Base-by-base conservation (phyloP, 306 rosid species). In the Castanea sativa region DNA sequence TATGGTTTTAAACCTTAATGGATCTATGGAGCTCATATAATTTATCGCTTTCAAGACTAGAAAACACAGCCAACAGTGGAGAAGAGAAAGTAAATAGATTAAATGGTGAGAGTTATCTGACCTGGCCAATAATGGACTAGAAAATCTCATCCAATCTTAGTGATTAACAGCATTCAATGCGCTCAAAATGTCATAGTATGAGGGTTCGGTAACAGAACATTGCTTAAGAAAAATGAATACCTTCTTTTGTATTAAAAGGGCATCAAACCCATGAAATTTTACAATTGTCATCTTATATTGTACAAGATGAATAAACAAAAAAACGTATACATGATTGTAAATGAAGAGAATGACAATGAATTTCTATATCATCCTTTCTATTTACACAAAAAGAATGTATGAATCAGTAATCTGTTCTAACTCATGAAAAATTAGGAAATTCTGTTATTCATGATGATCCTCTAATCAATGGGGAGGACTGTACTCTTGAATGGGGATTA, bases 371-470 rank as follows among this genome's bases (percentile, higher is more conserved):
- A 52, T 85, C 83, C 82, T 88, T 80, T 83, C 87, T 91, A 83
- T 87, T 76, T 79, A 85, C 90, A 81, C 70, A 81, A 85, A 85
- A 87, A 85, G 87, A 89, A 91, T 84, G 73, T 83, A 88, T 60
- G 67, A 89, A 79, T 83, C 29, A 15, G 73, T 69, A 78, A 85
- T 75, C 80, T 84, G 75, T 71, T 78, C 77, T 56, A 6, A 56
- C 33, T 87, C 82, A 76, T 32, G 78, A 63, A 23, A 23, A 58
- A 68, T 79, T 82, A 83, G 85, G 68, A 45, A 84, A 52, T 77
- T 79, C 81, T 78, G 85, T 60, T 21, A 85, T 82, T 81, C 83
- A 85, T 73, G 80, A 41, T 41, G 45, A 69, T 80, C 92, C 89
- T 78, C 84, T 88, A 53, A 63, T 68, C 82, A 89, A 69, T 23